Evolutionary conservation across 768 basidiomycete genomes (phyloP), one percentile per base, ranked within the genome.

Genomic region (Amylocystis lapponica): DNA sequence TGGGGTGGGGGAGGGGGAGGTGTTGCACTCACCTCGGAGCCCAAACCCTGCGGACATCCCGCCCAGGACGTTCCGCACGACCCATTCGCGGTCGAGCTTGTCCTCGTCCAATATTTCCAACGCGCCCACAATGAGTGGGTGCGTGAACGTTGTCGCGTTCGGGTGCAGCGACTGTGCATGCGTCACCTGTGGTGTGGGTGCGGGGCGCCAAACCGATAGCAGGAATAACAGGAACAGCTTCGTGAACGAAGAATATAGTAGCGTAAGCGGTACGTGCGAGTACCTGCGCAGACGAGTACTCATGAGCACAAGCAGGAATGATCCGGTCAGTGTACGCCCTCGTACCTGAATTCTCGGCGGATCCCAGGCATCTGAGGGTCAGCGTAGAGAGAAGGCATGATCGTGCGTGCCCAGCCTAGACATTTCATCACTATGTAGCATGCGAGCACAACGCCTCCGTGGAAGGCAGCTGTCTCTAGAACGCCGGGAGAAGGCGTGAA

Each of bases 11-110:
- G n/a, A n/a, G n/a, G n/a, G n/a, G n/a, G n/a, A n/a, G 17, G 5
- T 5, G 36, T 36, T 20, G 9, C 11, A 39, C 68, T 32, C 53
- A 89, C 88, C 85, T 55, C 88, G 76, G 41, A 92, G 61, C 0
- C 87, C 89, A 59, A 91, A 92, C 1, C 89, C 89, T 25, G 88
- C 83, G 10, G 87, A 83, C 78, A 92, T 82, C 0, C 89, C 89
- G 10, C 89, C 89, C 2, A 92, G 67, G 9, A 90, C 69, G 51
- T 92, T 91, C 20, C 89, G 72, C 4, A 91, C 79, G 5, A 89
- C 67, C 89, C 89, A 92, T 55, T 85, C 86, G 6, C 85, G 76
- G 58, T 91, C 86, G 1, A 91, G 63, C 23, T 74, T 77, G 48
- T 83, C 81, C 39, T 88, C 86, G 49, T 85, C 82, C 40, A 88